Conservation (phyloP, 306 rosid species). For the Cicer cuneatum region DNA sequence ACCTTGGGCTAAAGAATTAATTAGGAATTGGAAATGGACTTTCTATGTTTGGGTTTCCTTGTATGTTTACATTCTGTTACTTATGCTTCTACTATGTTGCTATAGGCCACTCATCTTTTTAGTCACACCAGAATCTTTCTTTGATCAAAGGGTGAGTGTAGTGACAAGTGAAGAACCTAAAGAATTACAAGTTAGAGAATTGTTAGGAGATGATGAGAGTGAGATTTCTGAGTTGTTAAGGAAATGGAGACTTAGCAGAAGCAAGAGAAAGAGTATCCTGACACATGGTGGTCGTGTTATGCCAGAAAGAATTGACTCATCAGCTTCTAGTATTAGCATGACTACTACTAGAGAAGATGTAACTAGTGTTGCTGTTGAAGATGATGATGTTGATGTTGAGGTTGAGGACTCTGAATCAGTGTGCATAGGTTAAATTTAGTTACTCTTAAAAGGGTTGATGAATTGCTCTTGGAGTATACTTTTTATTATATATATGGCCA, state of each 20-base stretch:
- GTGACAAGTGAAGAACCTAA: slow-evolving; percentile 22
- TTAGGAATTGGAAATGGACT: slow-evolving; percentile 83
- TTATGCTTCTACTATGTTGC: slow-evolving; percentile 50
- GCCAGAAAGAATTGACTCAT: slow-evolving; percentile 59
- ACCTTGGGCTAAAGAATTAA: slow-evolving; percentile 67
- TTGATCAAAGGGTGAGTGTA: slow-evolving; percentile 38
- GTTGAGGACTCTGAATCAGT: slow-evolving; percentile 78
- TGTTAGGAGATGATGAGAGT: slow-evolving; percentile 43
- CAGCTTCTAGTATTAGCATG: slow-evolving; percentile 57
- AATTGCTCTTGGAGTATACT: neutral
- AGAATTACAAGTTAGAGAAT: slow-evolving; percentile 37
- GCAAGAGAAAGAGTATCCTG: slow-evolving; percentile 63
- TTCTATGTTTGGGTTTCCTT: slow-evolving; percentile 75
- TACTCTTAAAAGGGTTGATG: neutral
- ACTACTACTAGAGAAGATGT: slow-evolving; percentile 58
- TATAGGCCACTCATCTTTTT: slow-evolving; percentile 55
- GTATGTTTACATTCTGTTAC: slow-evolving; percentile 53
- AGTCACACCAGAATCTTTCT: slow-evolving; percentile 6
- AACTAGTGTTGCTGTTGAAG: slow-evolving; percentile 49
- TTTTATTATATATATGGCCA: too few species aligned
- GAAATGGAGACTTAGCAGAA: slow-evolving; percentile 63
- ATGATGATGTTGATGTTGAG: slow-evolving; percentile 60
- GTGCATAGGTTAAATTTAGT: slow-evolving; percentile 44
- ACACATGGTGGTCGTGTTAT: slow-evolving; percentile 25
- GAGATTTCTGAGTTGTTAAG: slow-evolving; percentile 64